phyloP scores from a whole-genome alignment of 2,329 filamentous ascomycete species.

The Hirsutella thompsonii region DNA sequence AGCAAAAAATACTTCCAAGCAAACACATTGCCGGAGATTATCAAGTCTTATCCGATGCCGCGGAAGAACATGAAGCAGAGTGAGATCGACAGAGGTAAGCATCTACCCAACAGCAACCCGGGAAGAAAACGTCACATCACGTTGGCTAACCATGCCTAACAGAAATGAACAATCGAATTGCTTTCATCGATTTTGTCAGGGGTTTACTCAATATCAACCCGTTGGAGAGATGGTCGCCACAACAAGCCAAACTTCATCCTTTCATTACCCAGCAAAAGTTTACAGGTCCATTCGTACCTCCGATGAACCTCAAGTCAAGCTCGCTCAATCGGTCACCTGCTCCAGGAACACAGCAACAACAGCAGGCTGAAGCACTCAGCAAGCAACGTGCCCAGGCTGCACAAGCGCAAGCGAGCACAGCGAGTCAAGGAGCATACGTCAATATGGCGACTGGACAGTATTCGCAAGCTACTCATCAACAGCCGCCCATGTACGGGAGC shows the following conservation, averaged over 20 bases:
- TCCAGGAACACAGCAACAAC: slow-evolving; percentile 88
- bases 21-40: slow-evolving; percentile 88
- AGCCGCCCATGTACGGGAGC: slow-evolving; percentile 66
- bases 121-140: neutral
- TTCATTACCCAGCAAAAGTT: slow-evolving; percentile 99
- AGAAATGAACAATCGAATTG: slow-evolving; percentile 98
- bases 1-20: slow-evolving; percentile 99
- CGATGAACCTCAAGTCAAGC: slow-evolving; percentile 88
- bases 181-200: slow-evolving; percentile 96
- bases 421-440: slow-evolving; percentile 53
- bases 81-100: slow-evolving; percentile 83
- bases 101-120: neutral
- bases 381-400: slow-evolving; percentile 74
- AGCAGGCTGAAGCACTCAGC: slow-evolving; percentile 85
- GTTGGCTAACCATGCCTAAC: slow-evolving; percentile 2
- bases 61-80: slow-evolving; percentile 98
- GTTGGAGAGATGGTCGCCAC: slow-evolving; percentile 91
- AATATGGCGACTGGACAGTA: slow-evolving; percentile 35
- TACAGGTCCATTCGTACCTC: slow-evolving; percentile 88
- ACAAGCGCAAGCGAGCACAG: slow-evolving; percentile 56
- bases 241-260: slow-evolving; percentile 92
- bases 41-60: slow-evolving; percentile 95
- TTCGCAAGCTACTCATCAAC: slow-evolving; percentile 29
- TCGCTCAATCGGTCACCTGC: slow-evolving; percentile 78
- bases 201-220: slow-evolving; percentile 90